Conservation (phyloP, 306 rosid species). For the Fragaria ananassa region DNA sequence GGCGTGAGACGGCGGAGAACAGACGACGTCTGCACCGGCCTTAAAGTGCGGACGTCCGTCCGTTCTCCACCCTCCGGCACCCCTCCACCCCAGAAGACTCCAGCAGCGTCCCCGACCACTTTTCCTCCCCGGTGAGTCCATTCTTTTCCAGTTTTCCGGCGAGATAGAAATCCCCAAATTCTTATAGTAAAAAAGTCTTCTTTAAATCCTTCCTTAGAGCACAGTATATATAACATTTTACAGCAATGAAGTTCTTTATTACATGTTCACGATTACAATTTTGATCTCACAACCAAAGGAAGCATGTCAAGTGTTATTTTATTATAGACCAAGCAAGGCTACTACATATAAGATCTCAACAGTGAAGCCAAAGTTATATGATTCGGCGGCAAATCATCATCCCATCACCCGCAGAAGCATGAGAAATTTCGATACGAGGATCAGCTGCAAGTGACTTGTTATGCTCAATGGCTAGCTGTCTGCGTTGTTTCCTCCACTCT, state of each 20-base stretch:
- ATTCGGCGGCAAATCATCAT: conserved; percentile 45
- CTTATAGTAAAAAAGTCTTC: no score
- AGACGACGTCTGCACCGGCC: no score
- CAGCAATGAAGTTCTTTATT: not conserved
- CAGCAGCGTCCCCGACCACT: no score
- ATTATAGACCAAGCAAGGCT: not conserved
- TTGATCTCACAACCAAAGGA: not conserved
- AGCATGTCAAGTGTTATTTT: not conserved
- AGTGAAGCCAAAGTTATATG: not conserved
- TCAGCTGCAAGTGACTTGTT: conserved; percentile 44
- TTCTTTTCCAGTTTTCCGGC: no score
- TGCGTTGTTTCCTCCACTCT: conserved; percentile 6
- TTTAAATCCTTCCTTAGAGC: not conserved
- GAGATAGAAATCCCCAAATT: no score
- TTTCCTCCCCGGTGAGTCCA: no score
- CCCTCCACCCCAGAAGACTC: no score
- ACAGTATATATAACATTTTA: not conserved
- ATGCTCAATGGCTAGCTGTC: conserved; percentile 23
- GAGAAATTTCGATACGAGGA: conserved; percentile 36
- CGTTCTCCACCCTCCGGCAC: no score
- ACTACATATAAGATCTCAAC: not conserved
- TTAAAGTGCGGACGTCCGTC: no score
- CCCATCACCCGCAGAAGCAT: conserved; percentile 53
- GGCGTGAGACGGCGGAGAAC: no score
- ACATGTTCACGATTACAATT: not conserved